Evolutionary conservation across 192 early-diverging fungal genomes (phyloP).

Genomic region (Coemansia sp.): DNA sequence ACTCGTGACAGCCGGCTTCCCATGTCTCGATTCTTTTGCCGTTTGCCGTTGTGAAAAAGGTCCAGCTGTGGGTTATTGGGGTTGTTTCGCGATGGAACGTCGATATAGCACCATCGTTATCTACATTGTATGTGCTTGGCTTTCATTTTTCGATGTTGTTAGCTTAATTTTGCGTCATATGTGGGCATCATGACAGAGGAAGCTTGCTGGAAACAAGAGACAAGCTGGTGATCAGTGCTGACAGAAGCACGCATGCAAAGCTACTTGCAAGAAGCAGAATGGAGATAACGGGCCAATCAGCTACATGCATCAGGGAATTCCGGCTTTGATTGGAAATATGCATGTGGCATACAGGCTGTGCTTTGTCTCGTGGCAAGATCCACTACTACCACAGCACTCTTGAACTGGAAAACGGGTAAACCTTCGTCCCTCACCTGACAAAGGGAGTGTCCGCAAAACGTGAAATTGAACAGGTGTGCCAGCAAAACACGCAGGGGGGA

Average conservation of each 20-base stretch:
- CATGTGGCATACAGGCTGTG: neutral
- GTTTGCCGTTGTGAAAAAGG: constrained; percentile 41
- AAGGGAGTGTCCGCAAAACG: neutral
- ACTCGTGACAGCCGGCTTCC: constrained; percentile 47
- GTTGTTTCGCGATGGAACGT: constrained; percentile 46
- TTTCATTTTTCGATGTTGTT: neutral
- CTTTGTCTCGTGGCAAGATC: neutral
- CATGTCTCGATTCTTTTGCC: constrained; percentile 47
- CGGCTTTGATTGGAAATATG: neutral
- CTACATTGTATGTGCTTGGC: constrained; percentile 15
- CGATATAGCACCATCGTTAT: constrained; percentile 39
- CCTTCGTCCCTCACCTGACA: neutral
- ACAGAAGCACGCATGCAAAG: constrained; percentile 8
- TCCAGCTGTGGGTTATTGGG: constrained; percentile 45
- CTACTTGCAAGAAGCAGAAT: neutral
- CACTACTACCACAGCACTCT: neutral
- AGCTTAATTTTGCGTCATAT: neutral
- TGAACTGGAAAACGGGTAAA: neutral
- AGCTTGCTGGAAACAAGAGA: no score
- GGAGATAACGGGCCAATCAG: constrained; percentile 1
- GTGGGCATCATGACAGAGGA: neutral
- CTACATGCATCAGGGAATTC: neutral
- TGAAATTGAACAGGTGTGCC: neutral
- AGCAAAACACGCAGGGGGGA: neutral
- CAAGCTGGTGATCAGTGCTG: neutral